These are phyloP conservation scores for Prosopis cineraria DNA, from an alignment of 306 rosid species.

Conservation along the genomic window DNA sequence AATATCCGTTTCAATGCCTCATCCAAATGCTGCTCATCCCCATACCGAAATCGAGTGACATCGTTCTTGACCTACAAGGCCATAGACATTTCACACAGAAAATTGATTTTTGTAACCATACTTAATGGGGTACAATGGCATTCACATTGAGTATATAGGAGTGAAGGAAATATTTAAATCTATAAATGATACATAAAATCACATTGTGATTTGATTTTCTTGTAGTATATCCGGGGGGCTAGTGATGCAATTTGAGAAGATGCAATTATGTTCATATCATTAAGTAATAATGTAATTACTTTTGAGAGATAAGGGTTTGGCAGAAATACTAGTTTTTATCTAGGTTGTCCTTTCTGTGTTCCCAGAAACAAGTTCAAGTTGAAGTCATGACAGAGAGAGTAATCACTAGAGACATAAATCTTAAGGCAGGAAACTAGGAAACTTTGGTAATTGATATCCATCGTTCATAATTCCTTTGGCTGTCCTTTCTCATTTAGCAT, in stretches of 20 bases:
- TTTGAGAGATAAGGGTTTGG: not conserved
- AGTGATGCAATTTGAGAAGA: not conserved
- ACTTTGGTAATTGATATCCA: not conserved
- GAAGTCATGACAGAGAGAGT: not conserved
- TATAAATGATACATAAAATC: not conserved
- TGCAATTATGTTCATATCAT: not conserved
- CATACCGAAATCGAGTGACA: slow-evolving; percentile 87
- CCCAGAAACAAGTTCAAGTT: not conserved
- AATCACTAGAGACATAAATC: not conserved
- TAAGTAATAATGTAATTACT: not conserved
- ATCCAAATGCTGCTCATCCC: slow-evolving; percentile 98
- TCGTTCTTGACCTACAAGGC: slow-evolving; percentile 77
- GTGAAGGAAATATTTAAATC: slow-evolving; percentile 21
- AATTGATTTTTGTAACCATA: slow-evolving; percentile 11
- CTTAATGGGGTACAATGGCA: not conserved
- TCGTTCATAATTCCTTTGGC: not conserved
- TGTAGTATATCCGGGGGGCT: not conserved
- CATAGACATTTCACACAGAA: slow-evolving; percentile 18
- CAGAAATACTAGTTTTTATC: not conserved
- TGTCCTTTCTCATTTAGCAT: not conserved
- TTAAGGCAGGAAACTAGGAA: not conserved
- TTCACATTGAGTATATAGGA: not conserved
- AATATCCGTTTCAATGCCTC: slow-evolving; percentile 93
- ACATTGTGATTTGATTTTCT: not conserved
- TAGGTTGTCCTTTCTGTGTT: not conserved